A percentile compares a stretch with the other conserved stretches of the same genome.
These are phyloP conservation scores for Xylariales sp. DNA, from an alignment of 2,329 filamentous ascomycete genomes.

Conservation along the genomic window DNA sequence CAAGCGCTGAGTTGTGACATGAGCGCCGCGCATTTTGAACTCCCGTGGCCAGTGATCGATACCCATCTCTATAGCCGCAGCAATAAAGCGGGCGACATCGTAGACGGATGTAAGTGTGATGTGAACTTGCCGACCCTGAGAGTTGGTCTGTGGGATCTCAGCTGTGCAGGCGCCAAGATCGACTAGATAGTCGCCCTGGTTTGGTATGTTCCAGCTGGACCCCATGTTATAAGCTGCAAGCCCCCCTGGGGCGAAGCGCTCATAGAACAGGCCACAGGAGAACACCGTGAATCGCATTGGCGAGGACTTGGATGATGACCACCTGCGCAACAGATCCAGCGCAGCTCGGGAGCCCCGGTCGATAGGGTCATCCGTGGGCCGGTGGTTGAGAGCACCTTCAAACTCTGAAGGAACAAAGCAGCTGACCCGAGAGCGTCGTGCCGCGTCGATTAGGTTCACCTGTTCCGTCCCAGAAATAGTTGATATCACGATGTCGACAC, in stretches of 20 bases:
- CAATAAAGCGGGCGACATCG: constrained; percentile 68
- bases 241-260: constrained; percentile 66
- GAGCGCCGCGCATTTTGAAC: constrained; percentile 65
- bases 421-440: constrained; percentile 58
- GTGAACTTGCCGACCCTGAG: constrained; percentile 42
- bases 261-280: constrained; percentile 72
- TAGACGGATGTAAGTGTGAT: constrained; percentile 65
- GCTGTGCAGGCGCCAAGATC: constrained; percentile 55
- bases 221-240: constrained; percentile 58
- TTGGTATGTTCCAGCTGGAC: constrained; percentile 43
- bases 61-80: constrained; percentile 62
- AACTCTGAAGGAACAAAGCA: constrained; percentile 75
- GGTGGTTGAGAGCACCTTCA: constrained; percentile 56
- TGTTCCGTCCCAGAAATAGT: constrained; percentile 65
- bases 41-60: constrained; percentile 61
- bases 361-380: constrained; percentile 51
- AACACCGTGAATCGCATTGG: constrained; percentile 67
- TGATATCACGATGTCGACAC: constrained; percentile 71
- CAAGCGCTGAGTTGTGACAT: constrained; percentile 56
- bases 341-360: constrained; percentile 58
- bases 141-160: constrained; percentile 54
- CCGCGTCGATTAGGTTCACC: constrained; percentile 68
- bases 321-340: constrained; percentile 42
- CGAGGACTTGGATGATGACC: constrained; percentile 36
- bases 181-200: constrained; percentile 62